These are phyloP conservation scores for Vaccinium vitisidaea DNA, from an alignment of 148 eudicot species.

Conservation along the genomic window DNA sequence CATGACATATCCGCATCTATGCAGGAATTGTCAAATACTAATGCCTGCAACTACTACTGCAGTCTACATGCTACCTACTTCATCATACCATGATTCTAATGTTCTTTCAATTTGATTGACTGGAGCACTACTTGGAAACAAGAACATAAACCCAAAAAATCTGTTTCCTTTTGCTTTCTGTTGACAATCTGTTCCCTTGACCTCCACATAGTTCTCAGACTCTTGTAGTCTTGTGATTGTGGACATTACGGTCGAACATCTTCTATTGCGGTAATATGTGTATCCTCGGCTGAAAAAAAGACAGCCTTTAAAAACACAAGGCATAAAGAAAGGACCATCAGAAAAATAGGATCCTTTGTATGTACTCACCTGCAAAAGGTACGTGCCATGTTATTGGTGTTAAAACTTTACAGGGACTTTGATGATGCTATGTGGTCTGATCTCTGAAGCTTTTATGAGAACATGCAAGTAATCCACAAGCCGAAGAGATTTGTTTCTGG, in stretches of 20 bases:
- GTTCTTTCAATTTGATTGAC: background rate
- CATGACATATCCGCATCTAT: background rate
- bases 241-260: background rate
- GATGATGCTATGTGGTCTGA: background rate
- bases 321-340: background rate
- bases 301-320: background rate
- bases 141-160: background rate
- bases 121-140: background rate
- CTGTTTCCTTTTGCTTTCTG: background rate
- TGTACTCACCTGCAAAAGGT: background rate
- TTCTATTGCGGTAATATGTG: background rate
- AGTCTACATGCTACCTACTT: background rate
- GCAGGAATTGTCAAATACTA: background rate
- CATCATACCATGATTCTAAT: background rate
- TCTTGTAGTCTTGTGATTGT: background rate
- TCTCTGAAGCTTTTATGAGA: background rate
- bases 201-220: background rate
- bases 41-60: background rate
- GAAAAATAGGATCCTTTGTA: background rate
- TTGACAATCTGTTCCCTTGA: constrained; percentile 7
- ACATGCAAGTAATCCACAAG: background rate
- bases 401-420: background rate
- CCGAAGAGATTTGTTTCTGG: background rate
- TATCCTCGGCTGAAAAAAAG: background rate
- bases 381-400: background rate